phyloP scores from a whole-genome alignment of 192 early-diverging fungal genomes.

The Entomortierella parvispora region DNA sequence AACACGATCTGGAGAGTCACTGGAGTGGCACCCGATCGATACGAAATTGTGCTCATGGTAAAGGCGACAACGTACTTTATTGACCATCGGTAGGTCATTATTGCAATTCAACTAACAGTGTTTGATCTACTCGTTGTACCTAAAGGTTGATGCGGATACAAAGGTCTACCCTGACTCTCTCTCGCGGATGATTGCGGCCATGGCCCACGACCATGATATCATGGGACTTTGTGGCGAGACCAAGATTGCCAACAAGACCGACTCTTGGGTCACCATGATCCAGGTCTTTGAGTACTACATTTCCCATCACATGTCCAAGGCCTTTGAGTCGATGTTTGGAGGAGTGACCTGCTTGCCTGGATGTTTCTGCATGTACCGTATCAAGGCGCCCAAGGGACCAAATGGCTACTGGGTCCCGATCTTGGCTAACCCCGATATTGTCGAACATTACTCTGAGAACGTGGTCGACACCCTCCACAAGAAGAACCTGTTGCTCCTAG shows the following conservation, averaged over 20 bases:
- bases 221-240: conserved; percentile 86
- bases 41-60: conserved; percentile 81
- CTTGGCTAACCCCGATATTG: conserved; percentile 84
- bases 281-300: conserved; percentile 92
- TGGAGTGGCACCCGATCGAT: conserved; percentile 77
- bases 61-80: too few relatives aligned
- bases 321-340: conserved; percentile 88
- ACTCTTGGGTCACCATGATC: conserved; percentile 83
- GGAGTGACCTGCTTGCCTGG: conserved; percentile 87
- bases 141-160: conserved; percentile 84
- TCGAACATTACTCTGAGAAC: conserved; percentile 87
- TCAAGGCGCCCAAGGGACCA: conserved; percentile 82
- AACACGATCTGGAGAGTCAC: conserved; percentile 78
- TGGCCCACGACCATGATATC: conserved; percentile 76
- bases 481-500: conserved; percentile 93
- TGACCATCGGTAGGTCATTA: too few relatives aligned
- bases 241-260: conserved; percentile 84
- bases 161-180: conserved; percentile 83
- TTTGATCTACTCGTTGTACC: background rate
- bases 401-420: conserved; percentile 89
- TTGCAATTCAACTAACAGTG: too few relatives aligned
- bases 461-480: conserved; percentile 90
- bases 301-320: conserved; percentile 84
- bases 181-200: conserved; percentile 73
- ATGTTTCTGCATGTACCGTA: conserved; percentile 89